A percentile compares a stretch with the other conserved stretches of the same genome.
phyloP scores from a whole-genome alignment of 306 rosid species.

The Dalbergia oliveri region DNA sequence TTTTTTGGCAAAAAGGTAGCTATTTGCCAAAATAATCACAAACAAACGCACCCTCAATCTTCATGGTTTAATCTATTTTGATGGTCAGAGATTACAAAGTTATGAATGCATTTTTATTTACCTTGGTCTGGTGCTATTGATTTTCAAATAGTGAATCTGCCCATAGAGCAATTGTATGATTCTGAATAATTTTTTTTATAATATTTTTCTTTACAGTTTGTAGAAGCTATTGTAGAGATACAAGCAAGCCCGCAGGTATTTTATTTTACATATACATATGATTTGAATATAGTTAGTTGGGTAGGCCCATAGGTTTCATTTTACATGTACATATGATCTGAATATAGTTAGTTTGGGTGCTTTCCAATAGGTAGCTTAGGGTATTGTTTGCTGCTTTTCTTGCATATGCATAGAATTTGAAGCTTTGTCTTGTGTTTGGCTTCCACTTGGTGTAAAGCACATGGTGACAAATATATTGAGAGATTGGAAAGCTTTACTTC shows the following conservation, averaged over 20 bases:
- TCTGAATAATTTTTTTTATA: slow-evolving; percentile 6
- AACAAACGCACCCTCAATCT: no score
- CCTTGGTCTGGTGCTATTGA: slow-evolving; percentile 7
- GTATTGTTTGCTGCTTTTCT: not conserved
- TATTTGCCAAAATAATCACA: no score
- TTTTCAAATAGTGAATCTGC: slow-evolving; percentile 1
- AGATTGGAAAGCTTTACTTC: slow-evolving; percentile 7
- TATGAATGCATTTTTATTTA: not conserved
- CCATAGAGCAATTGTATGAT: slow-evolving; percentile 14
- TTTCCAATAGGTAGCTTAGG: no score
- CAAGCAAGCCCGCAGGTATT: slow-evolving; percentile 69
- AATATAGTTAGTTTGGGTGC: not conserved
- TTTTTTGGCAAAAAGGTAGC: no score
- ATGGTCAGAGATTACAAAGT: slow-evolving; percentile 10
- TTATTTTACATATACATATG: slow-evolving; percentile 12
- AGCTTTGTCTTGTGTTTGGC: not conserved
- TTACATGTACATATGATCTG: not conserved
- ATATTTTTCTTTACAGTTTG: slow-evolving; percentile 61
- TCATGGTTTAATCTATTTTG: not conserved
- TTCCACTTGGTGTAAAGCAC: not conserved
- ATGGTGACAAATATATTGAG: not conserved
- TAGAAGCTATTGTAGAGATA: slow-evolving; percentile 70
- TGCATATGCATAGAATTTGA: slow-evolving; percentile 1
- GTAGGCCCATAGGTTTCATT: slow-evolving; percentile 54
- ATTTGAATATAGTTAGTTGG: not conserved